Conservation (phyloP, 1,139 yeast genomes). For the Scheffersomyces titani region DNA sequence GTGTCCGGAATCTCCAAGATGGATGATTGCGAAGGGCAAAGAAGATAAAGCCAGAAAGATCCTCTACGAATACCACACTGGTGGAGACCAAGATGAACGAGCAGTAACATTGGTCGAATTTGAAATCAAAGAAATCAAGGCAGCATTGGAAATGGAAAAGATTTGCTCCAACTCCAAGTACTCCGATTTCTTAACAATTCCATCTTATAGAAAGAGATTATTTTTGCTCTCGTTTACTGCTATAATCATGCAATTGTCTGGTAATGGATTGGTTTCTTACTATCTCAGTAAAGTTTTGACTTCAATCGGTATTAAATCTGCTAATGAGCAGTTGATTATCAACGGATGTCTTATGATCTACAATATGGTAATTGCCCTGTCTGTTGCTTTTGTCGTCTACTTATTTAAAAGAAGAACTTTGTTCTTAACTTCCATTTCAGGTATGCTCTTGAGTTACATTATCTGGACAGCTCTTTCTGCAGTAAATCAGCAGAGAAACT, state of each 20-base stretch:
- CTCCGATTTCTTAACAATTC: slow-evolving; percentile 29
- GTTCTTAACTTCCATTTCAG: slow-evolving; percentile 35
- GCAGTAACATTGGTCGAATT: slow-evolving; percentile 40
- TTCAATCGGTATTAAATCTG: slow-evolving; percentile 50
- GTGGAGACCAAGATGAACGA: slow-evolving; percentile 29
- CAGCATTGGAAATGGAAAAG: slow-evolving; percentile 38
- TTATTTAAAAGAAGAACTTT: slow-evolving; percentile 46
- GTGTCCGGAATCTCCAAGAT: slow-evolving; percentile 53
- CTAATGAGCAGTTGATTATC: slow-evolving; percentile 43
- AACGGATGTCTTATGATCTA: slow-evolving; percentile 48
- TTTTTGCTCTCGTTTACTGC: slow-evolving; percentile 9
- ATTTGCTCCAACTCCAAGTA: slow-evolving; percentile 26
- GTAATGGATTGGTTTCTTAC: slow-evolving; percentile 15
- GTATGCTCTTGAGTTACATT: slow-evolving; percentile 40
- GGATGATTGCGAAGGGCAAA: slow-evolving; percentile 35
- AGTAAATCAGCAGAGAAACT: slow-evolving; percentile 37
- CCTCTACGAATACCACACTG: slow-evolving; percentile 44
- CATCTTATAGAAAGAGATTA: slow-evolving; percentile 9
- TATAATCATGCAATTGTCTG: slow-evolving; percentile 14
- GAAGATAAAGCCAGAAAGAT: slow-evolving; percentile 31
- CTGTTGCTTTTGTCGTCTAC: slow-evolving; percentile 30
- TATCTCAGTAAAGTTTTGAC: slow-evolving; percentile 24
- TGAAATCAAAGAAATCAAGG: slow-evolving; percentile 47
- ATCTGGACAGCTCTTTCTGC: slow-evolving; percentile 43
- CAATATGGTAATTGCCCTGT: slow-evolving; percentile 36